A percentile compares a stretch with the other conserved stretches of the same genome.
These are phyloP conservation scores for Artemisia annua DNA, from an alignment of 129 eudicot genomes.

Conservation along the genomic window DNA sequence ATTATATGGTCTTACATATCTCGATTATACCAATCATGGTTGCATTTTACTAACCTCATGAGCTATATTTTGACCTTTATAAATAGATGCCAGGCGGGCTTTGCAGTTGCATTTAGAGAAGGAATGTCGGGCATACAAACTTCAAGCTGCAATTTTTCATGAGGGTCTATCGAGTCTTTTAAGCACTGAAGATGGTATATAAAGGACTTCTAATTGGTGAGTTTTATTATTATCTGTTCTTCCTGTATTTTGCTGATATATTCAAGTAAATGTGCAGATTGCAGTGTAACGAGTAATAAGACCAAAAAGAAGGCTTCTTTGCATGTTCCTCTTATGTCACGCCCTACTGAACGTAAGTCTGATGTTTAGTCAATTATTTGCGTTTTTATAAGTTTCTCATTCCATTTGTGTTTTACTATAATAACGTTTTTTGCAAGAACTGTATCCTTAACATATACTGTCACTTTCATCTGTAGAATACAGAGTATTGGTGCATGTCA, in stretches of 20 bases:
- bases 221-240: not conserved
- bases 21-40: not conserved
- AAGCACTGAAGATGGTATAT: conserved; percentile 40
- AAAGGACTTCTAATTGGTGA: not conserved
- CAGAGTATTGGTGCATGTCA: not conserved
- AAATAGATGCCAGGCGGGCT: conserved; percentile 65
- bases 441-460: not conserved
- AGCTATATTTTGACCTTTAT: not conserved
- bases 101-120: conserved; percentile 63
- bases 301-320: conserved; percentile 55
- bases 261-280: conserved; percentile 45
- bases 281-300: conserved; percentile 26
- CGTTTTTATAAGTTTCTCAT: conserved; percentile 1
- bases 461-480: not conserved
- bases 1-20: not conserved
- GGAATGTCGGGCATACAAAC: conserved; percentile 61
- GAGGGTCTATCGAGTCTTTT: conserved; percentile 65
- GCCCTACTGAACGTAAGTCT: conserved; percentile 87
- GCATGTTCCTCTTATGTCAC: conserved; percentile 67
- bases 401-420: not conserved
- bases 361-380: conserved; percentile 6
- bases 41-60: not conserved
- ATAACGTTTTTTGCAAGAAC: not conserved
- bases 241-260: conserved; percentile 18
- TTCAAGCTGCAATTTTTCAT: conserved; percentile 75